Evolutionary conservation across 2,329 filamentous ascomycete species (phyloP).

Genomic region (Mycosphaerella sp.): DNA sequence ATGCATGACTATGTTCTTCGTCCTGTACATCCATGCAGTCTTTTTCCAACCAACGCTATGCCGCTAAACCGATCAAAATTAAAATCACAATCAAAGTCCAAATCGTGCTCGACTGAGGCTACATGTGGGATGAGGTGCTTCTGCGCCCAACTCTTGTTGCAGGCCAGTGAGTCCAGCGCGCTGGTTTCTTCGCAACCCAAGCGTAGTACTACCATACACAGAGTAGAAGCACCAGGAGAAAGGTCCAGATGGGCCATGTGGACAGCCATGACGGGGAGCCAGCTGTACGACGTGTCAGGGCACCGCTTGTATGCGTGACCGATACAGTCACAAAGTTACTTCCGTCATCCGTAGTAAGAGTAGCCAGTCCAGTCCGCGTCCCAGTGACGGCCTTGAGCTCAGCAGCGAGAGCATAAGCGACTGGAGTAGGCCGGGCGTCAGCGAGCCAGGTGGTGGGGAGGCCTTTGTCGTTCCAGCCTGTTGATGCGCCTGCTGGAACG

Average conservation of each 20-base stretch:
- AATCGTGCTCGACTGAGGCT: neutral
- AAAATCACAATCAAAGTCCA: neutral
- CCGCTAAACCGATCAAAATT: slow-evolving; percentile 8
- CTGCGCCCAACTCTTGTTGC: neutral
- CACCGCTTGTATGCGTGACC: slow-evolving; percentile 7
- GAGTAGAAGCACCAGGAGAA: too few relatives aligned
- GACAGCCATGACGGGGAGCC: too few relatives aligned
- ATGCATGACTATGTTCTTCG: slow-evolving; percentile 6
- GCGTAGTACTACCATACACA: too few relatives aligned
- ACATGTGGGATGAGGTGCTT: neutral
- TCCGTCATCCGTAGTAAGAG: slow-evolving; percentile 17
- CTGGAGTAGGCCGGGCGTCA: slow-evolving; percentile 13
- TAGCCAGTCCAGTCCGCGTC: slow-evolving; percentile 9
- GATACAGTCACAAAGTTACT: slow-evolving; percentile 17
- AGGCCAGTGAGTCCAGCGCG: neutral
- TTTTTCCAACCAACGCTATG: slow-evolving; percentile 9
- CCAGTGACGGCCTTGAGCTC: slow-evolving; percentile 14
- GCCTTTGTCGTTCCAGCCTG: slow-evolving; percentile 43
- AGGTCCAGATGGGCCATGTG: too few relatives aligned
- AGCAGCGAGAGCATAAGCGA: neutral
- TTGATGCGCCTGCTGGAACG: slow-evolving; percentile 35
- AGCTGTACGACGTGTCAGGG: neutral
- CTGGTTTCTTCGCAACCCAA: too few relatives aligned
- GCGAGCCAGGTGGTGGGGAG: slow-evolving; percentile 38
- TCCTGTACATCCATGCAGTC: slow-evolving; percentile 12